Base-by-base conservation (phyloP, 2,329 filamentous ascomycete species). In the Endoconidiophora polonica region DNA sequence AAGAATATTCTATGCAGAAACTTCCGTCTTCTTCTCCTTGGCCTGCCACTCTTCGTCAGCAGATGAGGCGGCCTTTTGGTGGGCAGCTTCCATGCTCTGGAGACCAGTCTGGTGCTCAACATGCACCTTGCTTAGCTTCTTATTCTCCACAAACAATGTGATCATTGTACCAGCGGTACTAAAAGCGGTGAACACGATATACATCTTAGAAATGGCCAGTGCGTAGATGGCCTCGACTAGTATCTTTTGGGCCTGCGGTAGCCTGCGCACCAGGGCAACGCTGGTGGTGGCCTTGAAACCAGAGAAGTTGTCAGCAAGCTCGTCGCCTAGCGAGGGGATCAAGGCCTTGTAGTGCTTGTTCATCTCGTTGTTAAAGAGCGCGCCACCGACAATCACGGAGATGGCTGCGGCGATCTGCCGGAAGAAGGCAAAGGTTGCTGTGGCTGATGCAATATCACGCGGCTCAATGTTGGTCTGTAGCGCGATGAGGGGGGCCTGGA, bases 301-400 rank as follows among this genome's bases (percentile, higher is more conserved):
- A 3, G 74, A 70, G 4, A 85, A 69, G 22, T 66, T 58, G 3
- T 61, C 56, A 0, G 76, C 76, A 1, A 71, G 63, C 2, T 72
- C 59, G 0, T 63, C 63, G 0, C 73, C 73, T 0, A 84, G 68
- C 3, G 71, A 62, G 26, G 63, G 57, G 20, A 65, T 62, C 26
- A 83, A 68, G 6, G 59, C 58, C 3, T 64, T 58, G 24, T 70
- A 67, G 56, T 77, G 73, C 44, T 66, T 68, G 55, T 76, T 65
- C 77, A 86, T 84, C 53, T 73, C 66, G 60, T 88, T 87, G 63
- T 86, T 79, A 65, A 88, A 87, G 37, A 88, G 73, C 43, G 86
- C 81, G n/a, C 81, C 78, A 22, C 84, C 84, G 38, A 87, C 69
- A 1, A 86, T 81, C 48, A 86, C 73, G 0, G 77, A 79, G 18